Evolutionary conservation across 2,329 filamentous ascomycete genomes (phyloP).

Genomic region (Lachnellula hyalina): DNA sequence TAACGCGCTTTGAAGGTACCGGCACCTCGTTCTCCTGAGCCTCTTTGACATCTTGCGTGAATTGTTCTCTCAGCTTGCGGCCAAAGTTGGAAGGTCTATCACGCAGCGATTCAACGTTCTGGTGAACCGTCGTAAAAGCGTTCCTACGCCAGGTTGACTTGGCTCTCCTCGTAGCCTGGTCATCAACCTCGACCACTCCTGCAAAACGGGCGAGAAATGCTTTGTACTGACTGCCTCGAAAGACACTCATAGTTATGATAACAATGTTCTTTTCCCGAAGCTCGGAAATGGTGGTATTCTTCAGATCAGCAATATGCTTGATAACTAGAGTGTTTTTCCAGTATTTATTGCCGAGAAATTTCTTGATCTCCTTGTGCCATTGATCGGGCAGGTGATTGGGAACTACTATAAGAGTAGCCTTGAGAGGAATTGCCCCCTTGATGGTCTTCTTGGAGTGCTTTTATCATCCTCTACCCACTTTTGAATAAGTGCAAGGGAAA

Average conservation of each 20-base stretch:
- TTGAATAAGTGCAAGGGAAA: constrained; percentile 51
- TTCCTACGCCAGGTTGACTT: constrained; percentile 48
- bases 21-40: constrained; percentile 24
- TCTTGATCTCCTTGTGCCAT: constrained; percentile 50
- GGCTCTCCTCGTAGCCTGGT: constrained; percentile 35
- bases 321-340: constrained; percentile 38
- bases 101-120: constrained; percentile 28
- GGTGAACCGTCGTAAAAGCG: constrained; percentile 37
- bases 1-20: constrained; percentile 26
- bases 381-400: constrained; percentile 50
- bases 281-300: constrained; percentile 37
- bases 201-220: constrained; percentile 44
- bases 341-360: constrained; percentile 33
- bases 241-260: constrained; percentile 46
- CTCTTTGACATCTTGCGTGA: constrained; percentile 29
- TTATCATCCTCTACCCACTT: constrained; percentile 32
- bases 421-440: constrained; percentile 31
- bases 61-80: constrained; percentile 9
- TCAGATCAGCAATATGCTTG: constrained; percentile 34
- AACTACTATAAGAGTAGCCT: constrained; percentile 56
- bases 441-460: not conserved
- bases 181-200: constrained; percentile 34
- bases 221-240: constrained; percentile 44
- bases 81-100: constrained; percentile 22
- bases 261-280: constrained; percentile 49